Evolutionary conservation across 116 monocot genomes (phyloP).

Genomic region (Trichopus zeylanicus): DNA sequence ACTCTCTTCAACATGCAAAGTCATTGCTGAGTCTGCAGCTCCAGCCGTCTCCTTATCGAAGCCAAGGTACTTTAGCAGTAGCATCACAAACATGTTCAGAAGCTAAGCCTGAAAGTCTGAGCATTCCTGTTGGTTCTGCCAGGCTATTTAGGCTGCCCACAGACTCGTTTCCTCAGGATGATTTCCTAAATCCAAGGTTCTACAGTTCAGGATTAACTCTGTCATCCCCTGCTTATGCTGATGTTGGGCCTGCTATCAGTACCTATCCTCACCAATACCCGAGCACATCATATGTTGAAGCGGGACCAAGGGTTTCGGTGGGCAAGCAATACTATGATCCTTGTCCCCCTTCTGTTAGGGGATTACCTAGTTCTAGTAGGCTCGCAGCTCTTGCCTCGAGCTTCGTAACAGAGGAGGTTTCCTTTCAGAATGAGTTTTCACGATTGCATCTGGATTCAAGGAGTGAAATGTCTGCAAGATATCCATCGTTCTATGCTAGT

Average conservation of each 20-base stretch:
- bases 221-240: constrained; percentile 1
- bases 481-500: not conserved
- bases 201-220: constrained; percentile 10
- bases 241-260: not conserved
- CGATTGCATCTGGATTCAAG: constrained; percentile 6
- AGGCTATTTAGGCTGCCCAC: constrained; percentile 42
- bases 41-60: not conserved
- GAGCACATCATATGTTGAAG: not conserved
- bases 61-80: constrained; percentile 10
- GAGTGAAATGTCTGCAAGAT: constrained; percentile 4
- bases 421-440: not conserved
- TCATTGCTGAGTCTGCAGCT: constrained; percentile 11
- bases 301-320: not conserved
- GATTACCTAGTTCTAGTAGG: not conserved
- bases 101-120: constrained; percentile 3
- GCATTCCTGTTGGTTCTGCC: constrained; percentile 27
- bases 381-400: not conserved
- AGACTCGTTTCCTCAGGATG: constrained; percentile 17
- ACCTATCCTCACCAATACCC: not conserved
- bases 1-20: not conserved
- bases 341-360: not conserved
- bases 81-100: constrained; percentile 3
- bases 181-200: not conserved
- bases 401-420: not conserved
- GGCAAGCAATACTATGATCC: constrained; percentile 2